A percentile compares a stretch with the other conserved stretches of the same genome.
Conservation (phyloP, 352 stramenopile genomes). For the Globisporangium barbulae region DNA sequence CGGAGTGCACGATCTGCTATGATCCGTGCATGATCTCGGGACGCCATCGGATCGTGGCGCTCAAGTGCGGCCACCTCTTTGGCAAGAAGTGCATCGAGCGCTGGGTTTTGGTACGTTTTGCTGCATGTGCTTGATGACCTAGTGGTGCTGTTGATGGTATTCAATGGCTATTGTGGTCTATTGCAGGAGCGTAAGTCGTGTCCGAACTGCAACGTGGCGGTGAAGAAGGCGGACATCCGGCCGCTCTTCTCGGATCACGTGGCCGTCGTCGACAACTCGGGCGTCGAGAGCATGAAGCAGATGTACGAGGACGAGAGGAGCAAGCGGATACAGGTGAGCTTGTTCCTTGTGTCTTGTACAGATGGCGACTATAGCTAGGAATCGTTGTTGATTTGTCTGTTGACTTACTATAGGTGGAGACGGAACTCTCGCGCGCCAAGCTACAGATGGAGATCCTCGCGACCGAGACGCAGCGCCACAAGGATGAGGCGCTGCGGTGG, state of each 20-base stretch:
- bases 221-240: conserved; percentile 51
- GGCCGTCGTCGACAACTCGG: conserved; percentile 72
- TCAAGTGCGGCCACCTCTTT: conserved; percentile 78
- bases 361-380: not conserved
- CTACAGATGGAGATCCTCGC: conserved; percentile 31
- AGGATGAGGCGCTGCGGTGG: conserved; percentile 29
- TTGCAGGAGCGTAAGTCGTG: conserved; percentile 46
- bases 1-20: conserved; percentile 77
- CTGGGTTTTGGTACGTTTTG: conserved; percentile 37
- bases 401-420: conserved; percentile 26
- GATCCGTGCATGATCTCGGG: conserved; percentile 58
- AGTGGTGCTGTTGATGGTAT: too few species aligned
- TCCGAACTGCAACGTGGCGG: conserved; percentile 58
- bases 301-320: conserved; percentile 62
- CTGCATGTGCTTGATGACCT: too few species aligned
- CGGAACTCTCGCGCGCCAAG: conserved; percentile 38
- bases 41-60: conserved; percentile 62
- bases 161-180: not conserved
- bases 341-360: not conserved
- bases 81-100: conserved; percentile 74
- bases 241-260: conserved; percentile 69
- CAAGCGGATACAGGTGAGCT: conserved; percentile 28
- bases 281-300: conserved; percentile 45
- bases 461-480: conserved; percentile 20
- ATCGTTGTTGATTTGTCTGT: not conserved